These are phyloP conservation scores for Sutorius australiensis DNA, from an alignment of 768 basidiomycete genomes.

Conservation along the genomic window DNA sequence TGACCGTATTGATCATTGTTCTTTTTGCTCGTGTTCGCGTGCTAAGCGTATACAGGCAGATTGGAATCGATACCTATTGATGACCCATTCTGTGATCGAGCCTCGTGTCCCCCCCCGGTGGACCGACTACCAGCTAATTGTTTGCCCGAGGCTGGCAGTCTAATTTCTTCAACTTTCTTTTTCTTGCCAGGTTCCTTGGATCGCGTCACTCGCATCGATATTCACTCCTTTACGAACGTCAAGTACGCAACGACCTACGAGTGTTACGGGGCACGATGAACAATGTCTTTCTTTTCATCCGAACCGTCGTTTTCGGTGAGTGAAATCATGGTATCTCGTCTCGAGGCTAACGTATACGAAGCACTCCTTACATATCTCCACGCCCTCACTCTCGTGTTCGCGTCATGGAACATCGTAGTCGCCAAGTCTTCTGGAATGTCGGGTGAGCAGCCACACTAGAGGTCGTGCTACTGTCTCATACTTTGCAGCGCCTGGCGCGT, in stretches of 20 bases:
- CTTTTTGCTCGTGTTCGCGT: constrained; percentile 16
- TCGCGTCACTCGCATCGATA: not conserved
- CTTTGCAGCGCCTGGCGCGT: constrained; percentile 42
- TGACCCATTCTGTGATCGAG: not conserved
- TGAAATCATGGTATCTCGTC: not conserved
- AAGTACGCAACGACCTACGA: constrained; percentile 6
- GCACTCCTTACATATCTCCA: constrained; percentile 48
- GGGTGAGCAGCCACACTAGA: constrained; percentile 30
- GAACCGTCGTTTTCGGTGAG: constrained; percentile 58
- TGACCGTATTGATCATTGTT: constrained; percentile 21
- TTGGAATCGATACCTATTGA: constrained; percentile 13
- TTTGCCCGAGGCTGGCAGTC: constrained; percentile 14
- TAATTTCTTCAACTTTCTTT: not conserved
- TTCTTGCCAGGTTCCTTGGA: not conserved
- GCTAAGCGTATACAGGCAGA: constrained; percentile 5
- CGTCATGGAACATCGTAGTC: constrained; percentile 53
- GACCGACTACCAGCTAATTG: constrained; percentile 9
- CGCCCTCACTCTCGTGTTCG: constrained; percentile 50
- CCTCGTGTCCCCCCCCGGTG: constrained; percentile 22
- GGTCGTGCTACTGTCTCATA: not conserved
- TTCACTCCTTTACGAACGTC: constrained; percentile 14
- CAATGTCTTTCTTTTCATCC: constrained; percentile 54
- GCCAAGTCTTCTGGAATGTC: constrained; percentile 33
- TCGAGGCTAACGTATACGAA: constrained; percentile 9
- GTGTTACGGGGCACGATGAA: constrained; percentile 30